Evolutionary conservation across 129 eudicot species (phyloP).

Genomic region (Artemisia argyi): DNA sequence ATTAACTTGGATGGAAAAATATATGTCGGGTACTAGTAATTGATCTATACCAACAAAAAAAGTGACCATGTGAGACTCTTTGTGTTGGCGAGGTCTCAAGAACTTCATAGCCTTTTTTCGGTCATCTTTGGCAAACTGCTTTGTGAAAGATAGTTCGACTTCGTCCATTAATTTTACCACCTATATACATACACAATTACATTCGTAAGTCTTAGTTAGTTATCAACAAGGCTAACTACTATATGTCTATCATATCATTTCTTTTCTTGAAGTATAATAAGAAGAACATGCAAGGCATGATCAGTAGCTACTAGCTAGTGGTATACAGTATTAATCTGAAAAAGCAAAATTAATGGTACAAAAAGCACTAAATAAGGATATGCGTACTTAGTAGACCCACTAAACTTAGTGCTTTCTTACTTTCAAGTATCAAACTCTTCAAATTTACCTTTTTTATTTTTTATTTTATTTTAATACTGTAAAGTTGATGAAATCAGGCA

Average conservation of each 20-base stretch:
- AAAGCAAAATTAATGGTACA: constrained; percentile 19
- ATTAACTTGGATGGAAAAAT: background rate
- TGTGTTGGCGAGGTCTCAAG: constrained; percentile 75
- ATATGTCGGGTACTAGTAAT: background rate
- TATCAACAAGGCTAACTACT: background rate
- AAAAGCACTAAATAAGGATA: background rate
- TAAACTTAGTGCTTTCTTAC: constrained; percentile 18
- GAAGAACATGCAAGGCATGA: background rate
- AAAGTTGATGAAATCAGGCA: too few relatives aligned
- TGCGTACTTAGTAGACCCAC: constrained; percentile 12
- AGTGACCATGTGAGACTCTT: constrained; percentile 92
- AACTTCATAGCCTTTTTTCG: constrained; percentile 97
- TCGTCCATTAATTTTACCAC: constrained; percentile 93
- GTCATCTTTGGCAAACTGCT: constrained; percentile 89
- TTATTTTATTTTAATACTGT: background rate
- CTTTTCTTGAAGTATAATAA: background rate
- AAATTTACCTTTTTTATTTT: background rate
- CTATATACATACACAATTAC: constrained; percentile 16
- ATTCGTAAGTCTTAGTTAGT: background rate
- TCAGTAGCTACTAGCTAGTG: constrained; percentile 4
- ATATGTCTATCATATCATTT: too few relatives aligned
- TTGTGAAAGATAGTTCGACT: constrained; percentile 91
- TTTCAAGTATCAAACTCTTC: constrained; percentile 14
- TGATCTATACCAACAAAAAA: constrained; percentile 69
- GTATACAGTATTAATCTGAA: constrained; percentile 23